Evolutionary conservation across 73 alveolate species (phyloP).

Genomic region (Paramecium bursaria): DNA sequence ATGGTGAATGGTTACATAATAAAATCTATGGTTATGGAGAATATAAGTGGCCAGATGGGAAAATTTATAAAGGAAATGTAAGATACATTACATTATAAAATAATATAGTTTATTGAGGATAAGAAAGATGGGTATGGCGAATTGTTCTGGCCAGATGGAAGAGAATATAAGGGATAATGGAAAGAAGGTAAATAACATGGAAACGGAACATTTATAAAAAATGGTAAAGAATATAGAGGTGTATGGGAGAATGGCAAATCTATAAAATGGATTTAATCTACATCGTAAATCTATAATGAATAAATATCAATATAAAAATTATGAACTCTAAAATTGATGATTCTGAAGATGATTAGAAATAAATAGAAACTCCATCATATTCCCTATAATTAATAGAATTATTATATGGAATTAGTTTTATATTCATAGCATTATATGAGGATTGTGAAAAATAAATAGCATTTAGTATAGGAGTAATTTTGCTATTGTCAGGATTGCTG

Average conservation of each 20-base stretch:
- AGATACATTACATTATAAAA: neutral
- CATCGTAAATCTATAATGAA: too few species aligned
- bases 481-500: too few species aligned
- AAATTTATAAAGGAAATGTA: constrained; percentile 45
- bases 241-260: constrained; percentile 60
- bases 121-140: constrained; percentile 65
- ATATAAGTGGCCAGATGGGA: constrained; percentile 55
- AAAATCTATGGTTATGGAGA: constrained; percentile 71
- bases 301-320: too few species aligned
- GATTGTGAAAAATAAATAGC: too few species aligned
- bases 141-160: constrained; percentile 64
- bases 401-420: too few species aligned
- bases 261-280: constrained; percentile 23
- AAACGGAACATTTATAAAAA: constrained; percentile 35
- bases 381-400: too few species aligned
- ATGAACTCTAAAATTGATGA: too few species aligned
- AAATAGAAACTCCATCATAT: too few species aligned
- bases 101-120: constrained; percentile 34
- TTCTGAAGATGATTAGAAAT: too few species aligned
- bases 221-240: constrained; percentile 54
- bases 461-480: too few species aligned
- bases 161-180: constrained; percentile 59
- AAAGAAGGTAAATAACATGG: constrained; percentile 68
- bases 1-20: constrained; percentile 75
- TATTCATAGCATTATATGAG: too few species aligned